Evolutionary conservation across 2,329 filamentous ascomycete species (phyloP).

Genomic region (Aspergillaceae sp.): DNA sequence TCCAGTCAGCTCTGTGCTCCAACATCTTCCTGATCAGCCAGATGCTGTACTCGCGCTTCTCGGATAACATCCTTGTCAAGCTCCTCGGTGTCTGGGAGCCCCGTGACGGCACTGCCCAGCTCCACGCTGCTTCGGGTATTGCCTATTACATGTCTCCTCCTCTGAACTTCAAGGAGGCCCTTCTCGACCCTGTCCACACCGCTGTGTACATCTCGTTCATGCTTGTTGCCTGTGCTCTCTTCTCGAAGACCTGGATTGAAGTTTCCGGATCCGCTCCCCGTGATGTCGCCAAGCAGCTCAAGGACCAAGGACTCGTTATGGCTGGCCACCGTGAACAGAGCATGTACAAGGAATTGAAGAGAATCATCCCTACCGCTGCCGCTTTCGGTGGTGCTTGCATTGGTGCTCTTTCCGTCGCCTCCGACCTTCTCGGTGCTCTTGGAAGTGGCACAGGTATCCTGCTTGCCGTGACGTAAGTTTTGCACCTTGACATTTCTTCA

Average conservation of each 20-base stretch:
- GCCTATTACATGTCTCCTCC: conserved; percentile 99
- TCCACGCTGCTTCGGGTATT: conserved; percentile 84
- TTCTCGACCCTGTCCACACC: conserved; percentile 94
- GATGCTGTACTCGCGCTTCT: conserved; percentile 99
- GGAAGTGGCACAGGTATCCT: conserved; percentile 97
- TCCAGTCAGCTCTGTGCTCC: conserved; percentile 95
- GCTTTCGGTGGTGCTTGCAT: conserved; percentile 99
- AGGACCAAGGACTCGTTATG: conserved; percentile 99
- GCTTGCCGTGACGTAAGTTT: conserved; percentile 89
- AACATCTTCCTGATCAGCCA: conserved; percentile 99
- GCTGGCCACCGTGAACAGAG: conserved; percentile 98
- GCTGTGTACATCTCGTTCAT: conserved; percentile 94
- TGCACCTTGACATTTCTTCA: not conserved
- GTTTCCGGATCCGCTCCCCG: conserved; percentile 95
- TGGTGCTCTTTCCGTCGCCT: conserved; percentile 89
- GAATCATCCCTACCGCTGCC: conserved; percentile 94
- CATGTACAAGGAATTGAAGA: conserved; percentile 99
- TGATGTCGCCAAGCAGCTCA: conserved; percentile 98
- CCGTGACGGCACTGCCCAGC: conserved; percentile 85
- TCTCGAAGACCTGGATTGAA: conserved; percentile 99
- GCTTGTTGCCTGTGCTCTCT: conserved; percentile 93
- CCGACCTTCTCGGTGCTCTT: conserved; percentile 89
- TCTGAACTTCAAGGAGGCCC: conserved; percentile 92
- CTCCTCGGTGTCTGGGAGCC: conserved; percentile 98
- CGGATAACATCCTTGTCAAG: conserved; percentile 94